These are phyloP conservation scores for Debaryomyces subglobosus DNA, from an alignment of 1,139 yeast genomes.

Conservation along the genomic window DNA sequence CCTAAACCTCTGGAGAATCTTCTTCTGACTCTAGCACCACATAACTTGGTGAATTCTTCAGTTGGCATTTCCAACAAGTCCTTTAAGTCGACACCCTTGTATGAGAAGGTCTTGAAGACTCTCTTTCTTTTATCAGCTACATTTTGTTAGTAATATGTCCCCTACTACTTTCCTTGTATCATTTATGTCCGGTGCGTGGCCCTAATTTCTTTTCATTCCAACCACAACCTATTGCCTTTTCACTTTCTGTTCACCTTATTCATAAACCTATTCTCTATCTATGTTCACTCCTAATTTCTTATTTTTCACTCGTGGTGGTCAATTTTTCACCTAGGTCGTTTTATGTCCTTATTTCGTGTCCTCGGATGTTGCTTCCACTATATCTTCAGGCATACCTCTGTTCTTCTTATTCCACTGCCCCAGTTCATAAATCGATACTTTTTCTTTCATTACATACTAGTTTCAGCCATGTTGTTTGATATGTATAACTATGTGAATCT, in stretches of 20 bases:
- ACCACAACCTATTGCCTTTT: not conserved
- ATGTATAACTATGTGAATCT: conserved; percentile 9
- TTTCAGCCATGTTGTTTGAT: conserved; percentile 46
- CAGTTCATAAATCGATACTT: not conserved
- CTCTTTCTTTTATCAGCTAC: conserved; percentile 80
- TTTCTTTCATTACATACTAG: conserved; percentile 38
- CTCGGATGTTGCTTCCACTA: not conserved
- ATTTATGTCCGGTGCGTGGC: conserved; percentile 3
- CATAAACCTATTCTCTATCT: not conserved
- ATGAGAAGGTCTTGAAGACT: conserved; percentile 95
- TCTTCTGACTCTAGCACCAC: conserved; percentile 99
- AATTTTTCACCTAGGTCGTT: not conserved
- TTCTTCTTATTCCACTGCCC: not conserved
- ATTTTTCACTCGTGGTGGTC: not conserved
- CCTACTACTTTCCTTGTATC: not conserved
- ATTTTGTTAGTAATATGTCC: conserved; percentile 31
- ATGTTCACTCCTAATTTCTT: not conserved
- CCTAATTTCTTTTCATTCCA: not conserved
- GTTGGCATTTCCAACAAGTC: conserved; percentile 93
- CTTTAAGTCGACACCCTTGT: conserved; percentile 98
- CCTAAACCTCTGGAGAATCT: conserved; percentile 98
- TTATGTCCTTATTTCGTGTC: not conserved
- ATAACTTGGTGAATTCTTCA: conserved; percentile 95
- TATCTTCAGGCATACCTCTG: not conserved
- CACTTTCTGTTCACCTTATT: not conserved